These are phyloP conservation scores for Phaeomoniella chlamydospora DNA, from an alignment of 2,329 filamentous ascomycete genomes.

Conservation along the genomic window DNA sequence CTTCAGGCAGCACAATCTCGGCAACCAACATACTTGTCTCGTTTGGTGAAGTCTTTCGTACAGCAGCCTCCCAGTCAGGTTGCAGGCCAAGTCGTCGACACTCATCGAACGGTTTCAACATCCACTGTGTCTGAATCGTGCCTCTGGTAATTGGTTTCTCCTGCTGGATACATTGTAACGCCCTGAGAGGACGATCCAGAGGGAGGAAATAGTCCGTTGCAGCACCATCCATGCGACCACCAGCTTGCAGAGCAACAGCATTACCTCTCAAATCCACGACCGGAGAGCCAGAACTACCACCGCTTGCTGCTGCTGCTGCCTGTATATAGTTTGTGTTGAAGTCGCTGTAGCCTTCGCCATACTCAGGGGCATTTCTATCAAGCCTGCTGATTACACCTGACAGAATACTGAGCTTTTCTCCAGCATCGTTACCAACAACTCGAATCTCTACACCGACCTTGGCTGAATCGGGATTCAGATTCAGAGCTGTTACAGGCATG, in stretches of 20 bases:
- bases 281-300: conserved; percentile 94
- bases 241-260: conserved; percentile 85
- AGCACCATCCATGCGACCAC: conserved; percentile 83
- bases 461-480: conserved; percentile 72
- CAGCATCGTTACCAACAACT: conserved; percentile 95
- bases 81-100: conserved; percentile 78
- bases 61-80: conserved; percentile 70
- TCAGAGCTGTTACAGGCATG: conserved; percentile 73
- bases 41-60: conserved; percentile 71
- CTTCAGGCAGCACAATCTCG: conserved; percentile 84
- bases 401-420: conserved; percentile 94
- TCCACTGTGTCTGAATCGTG: conserved; percentile 95
- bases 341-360: conserved; percentile 94
- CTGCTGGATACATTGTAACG: conserved; percentile 70
- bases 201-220: conserved; percentile 97
- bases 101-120: conserved; percentile 95
- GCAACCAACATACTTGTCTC: conserved; percentile 96
- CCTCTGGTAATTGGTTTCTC: conserved; percentile 67
- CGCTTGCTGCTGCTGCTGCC: conserved; percentile 89
- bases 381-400: conserved; percentile 94
- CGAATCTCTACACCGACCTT: conserved; percentile 83
- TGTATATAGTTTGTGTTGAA: conserved; percentile 97
- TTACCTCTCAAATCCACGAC: conserved; percentile 91
- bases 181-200: conserved; percentile 75
- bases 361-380: conserved; percentile 93